Percentiles rank a stretch among this genome's conserved stretches.
These are phyloP conservation scores for Hymenoscyphus fraxineus DNA, from an alignment of 2,329 filamentous ascomycete genomes.

Conservation along the genomic window DNA sequence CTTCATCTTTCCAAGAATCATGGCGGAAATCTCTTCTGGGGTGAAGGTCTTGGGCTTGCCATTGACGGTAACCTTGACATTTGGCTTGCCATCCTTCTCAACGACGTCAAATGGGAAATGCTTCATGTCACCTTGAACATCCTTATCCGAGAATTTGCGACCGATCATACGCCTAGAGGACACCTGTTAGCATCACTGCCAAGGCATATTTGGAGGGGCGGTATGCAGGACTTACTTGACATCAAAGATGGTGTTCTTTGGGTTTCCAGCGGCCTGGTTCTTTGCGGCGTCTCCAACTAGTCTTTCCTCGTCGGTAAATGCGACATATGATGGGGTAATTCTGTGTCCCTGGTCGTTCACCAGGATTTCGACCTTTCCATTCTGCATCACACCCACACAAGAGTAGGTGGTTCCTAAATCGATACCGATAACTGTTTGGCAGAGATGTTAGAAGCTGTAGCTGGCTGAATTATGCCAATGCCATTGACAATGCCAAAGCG, in stretches of 20 bases:
- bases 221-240: constrained; percentile 64
- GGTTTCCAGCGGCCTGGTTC: constrained; percentile 86
- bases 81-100: constrained; percentile 85
- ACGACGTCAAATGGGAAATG: constrained; percentile 97
- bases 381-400: constrained; percentile 94
- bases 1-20: constrained; percentile 83
- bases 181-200: constrained; percentile 33
- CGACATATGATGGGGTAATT: constrained; percentile 92
- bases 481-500: neutral
- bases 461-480: neutral
- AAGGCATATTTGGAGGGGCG: neutral
- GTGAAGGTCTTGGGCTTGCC: constrained; percentile 68
- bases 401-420: constrained; percentile 88
- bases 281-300: constrained; percentile 96
- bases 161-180: constrained; percentile 70
- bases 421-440: constrained; percentile 74
- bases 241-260: constrained; percentile 71
- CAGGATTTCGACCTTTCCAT: constrained; percentile 91
- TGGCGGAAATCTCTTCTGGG: constrained; percentile 75
- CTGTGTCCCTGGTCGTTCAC: constrained; percentile 97
- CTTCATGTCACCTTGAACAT: constrained; percentile 91
- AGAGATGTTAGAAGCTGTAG: constrained; percentile 17
- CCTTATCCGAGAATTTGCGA: constrained; percentile 77
- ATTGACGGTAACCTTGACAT: constrained; percentile 69
- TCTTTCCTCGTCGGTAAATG: constrained; percentile 94